Conservation (phyloP, 768 basidiomycete genomes). For the Pulveroboletus frians region DNA sequence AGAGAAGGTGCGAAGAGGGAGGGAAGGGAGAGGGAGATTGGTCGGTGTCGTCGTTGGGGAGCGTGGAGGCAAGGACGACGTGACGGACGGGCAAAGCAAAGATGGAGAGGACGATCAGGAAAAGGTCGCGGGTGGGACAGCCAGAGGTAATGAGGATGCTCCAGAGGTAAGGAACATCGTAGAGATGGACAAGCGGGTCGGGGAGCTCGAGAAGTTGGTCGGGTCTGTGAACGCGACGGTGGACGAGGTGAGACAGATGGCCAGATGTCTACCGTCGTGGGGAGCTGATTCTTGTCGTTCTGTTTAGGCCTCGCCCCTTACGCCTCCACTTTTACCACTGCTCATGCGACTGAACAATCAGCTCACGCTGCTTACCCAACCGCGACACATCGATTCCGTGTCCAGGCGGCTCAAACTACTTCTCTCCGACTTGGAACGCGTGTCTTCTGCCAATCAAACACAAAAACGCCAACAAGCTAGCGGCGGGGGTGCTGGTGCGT, state of each 20-base stretch:
- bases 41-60: slow-evolving; percentile 52
- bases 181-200: slow-evolving; percentile 80
- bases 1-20: slow-evolving; percentile 61
- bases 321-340: slow-evolving; percentile 76
- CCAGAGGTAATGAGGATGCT: slow-evolving; percentile 17
- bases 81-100: slow-evolving; percentile 2
- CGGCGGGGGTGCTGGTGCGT: slow-evolving; percentile 7
- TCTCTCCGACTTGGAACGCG: slow-evolving; percentile 86
- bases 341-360: slow-evolving; percentile 81
- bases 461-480: slow-evolving; percentile 22
- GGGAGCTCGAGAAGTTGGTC: slow-evolving; percentile 75
- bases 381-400: slow-evolving; percentile 92
- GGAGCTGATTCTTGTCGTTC: slow-evolving; percentile 4
- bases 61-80: slow-evolving; percentile 2
- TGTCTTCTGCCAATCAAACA: slow-evolving; percentile 45
- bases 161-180: slow-evolving; percentile 48
- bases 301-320: slow-evolving; percentile 60
- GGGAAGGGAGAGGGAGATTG: slow-evolving; percentile 61
- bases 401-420: slow-evolving; percentile 90
- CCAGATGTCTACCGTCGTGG: neutral
- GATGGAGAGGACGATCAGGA: slow-evolving; percentile 3
- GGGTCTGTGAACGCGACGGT: slow-evolving; percentile 75
- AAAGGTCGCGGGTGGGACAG: neutral
- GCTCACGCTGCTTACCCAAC: slow-evolving; percentile 85
- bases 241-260: slow-evolving; percentile 58